Conservation (phyloP, 345 rosid genomes). For the Eucalyptus sp. region DNA sequence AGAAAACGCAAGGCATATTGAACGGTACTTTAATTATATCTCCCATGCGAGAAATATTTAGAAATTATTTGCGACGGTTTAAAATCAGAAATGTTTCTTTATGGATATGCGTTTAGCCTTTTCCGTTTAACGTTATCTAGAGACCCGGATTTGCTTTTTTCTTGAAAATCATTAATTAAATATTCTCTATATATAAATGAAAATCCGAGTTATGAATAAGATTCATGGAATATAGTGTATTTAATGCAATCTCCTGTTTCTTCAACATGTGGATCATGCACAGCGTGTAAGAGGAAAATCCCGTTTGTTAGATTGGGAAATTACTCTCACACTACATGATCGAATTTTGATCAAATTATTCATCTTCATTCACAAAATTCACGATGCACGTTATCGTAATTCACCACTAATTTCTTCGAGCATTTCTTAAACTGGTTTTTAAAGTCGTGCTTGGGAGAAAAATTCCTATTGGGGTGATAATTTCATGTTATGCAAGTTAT, state of each 20-base stretch:
- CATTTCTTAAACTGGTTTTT: no score
- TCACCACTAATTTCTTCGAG: no score
- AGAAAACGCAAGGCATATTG: rapidly evolving
- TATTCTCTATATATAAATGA: background rate
- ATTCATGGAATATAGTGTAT: background rate
- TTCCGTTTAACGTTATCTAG: background rate
- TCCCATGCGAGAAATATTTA: background rate
- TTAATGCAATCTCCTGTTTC: background rate
- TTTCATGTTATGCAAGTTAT: background rate
- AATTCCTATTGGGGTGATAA: background rate
- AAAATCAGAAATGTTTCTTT: background rate
- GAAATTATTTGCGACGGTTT: background rate
- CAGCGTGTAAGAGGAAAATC: no score
- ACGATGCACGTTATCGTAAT: no score
- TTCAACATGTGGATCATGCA: background rate
- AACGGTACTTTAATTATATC: background rate
- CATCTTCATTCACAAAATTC: no score
- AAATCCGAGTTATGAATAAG: background rate
- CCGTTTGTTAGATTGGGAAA: no score
- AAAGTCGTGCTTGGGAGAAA: no score
- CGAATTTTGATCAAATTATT: no score
- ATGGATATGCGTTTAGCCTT: background rate
- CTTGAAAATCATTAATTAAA: background rate
- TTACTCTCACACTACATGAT: no score
- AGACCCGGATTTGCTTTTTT: background rate